Conservation (phyloP, 495 filamentous ascomycete genomes). For the Tuber melanosporum region DNA sequence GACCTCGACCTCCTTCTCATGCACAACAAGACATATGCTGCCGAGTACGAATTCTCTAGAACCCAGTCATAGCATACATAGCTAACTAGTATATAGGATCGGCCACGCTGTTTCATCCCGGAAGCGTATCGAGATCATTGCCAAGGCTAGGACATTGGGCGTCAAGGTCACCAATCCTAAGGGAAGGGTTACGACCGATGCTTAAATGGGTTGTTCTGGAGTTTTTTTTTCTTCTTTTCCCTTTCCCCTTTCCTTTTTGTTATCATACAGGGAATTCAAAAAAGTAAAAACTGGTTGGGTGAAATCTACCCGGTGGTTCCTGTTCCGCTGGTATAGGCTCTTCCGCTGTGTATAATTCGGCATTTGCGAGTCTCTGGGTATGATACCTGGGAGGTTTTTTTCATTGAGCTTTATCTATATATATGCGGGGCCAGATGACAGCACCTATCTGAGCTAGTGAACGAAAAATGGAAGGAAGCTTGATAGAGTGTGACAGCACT, state of each 20-base stretch:
- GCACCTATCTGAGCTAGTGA: not conserved
- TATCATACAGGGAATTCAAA: constrained; percentile 34
- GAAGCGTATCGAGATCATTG: constrained; percentile 95
- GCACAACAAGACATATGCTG: constrained; percentile 98
- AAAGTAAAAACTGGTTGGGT: constrained; percentile 21
- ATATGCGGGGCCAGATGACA: not conserved
- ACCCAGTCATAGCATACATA: not conserved
- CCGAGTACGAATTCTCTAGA: constrained; percentile 65
- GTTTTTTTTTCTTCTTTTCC: not conserved
- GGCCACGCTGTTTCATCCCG: constrained; percentile 92
- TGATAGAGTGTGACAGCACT: not conserved
- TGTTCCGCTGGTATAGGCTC: not conserved
- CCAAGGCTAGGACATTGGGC: constrained; percentile 90
- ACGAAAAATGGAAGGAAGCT: not conserved
- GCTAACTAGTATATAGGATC: constrained; percentile 58
- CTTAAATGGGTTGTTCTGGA: constrained; percentile 52
- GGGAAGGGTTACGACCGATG: constrained; percentile 95
- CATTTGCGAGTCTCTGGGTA: not conserved
- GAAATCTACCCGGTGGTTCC: constrained; percentile 15
- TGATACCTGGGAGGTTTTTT: not conserved
- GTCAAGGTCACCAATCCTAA: constrained; percentile 99
- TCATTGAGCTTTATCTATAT: not conserved
- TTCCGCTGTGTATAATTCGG: constrained; percentile 9
- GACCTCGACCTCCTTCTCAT: constrained; percentile 97
- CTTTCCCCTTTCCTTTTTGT: constrained; percentile 19